Evolutionary conservation across 768 basidiomycete species (phyloP).

Genomic region (Rhodotorula paludigena): DNA sequence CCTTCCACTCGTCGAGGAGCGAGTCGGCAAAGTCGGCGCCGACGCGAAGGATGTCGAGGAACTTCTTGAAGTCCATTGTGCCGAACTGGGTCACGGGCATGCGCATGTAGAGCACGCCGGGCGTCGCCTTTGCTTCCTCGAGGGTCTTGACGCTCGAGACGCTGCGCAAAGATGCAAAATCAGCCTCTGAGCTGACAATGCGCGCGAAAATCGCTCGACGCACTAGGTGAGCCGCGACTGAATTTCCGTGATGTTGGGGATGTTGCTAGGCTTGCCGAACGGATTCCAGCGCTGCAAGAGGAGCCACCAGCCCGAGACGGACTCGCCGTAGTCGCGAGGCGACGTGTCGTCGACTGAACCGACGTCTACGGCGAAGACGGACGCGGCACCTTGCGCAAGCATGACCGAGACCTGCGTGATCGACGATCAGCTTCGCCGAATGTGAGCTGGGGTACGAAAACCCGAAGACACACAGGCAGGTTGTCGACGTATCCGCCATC

Average conservation of each 20-base stretch:
- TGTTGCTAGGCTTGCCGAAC: slow-evolving; percentile 61
- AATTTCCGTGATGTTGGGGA: slow-evolving; percentile 87
- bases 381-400: slow-evolving; percentile 82
- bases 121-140: slow-evolving; percentile 86
- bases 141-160: slow-evolving; percentile 92
- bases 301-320: slow-evolving; percentile 93
- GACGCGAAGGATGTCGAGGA: slow-evolving; percentile 76
- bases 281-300: slow-evolving; percentile 89
- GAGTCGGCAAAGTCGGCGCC: slow-evolving; percentile 71
- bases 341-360: slow-evolving; percentile 92
- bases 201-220: slow-evolving; percentile 45
- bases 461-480: slow-evolving; percentile 64
- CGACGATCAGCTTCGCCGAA: not conserved
- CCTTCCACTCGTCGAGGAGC: slow-evolving; percentile 69
- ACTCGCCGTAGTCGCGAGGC: slow-evolving; percentile 88
- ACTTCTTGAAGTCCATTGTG: slow-evolving; percentile 52
- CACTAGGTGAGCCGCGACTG: slow-evolving; percentile 93
- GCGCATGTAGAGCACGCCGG: slow-evolving; percentile 81
- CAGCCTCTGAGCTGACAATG: too few species aligned
- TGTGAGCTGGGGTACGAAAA: not conserved
- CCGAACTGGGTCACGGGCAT: slow-evolving; percentile 97
- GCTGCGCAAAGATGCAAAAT: slow-evolving; percentile 50
- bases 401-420: slow-evolving; percentile 72
- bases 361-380: slow-evolving; percentile 88
- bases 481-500: slow-evolving; percentile 63